Evolutionary conservation across 2,329 filamentous ascomycete species (phyloP).

Genomic region (Aspergillaceae sp.): DNA sequence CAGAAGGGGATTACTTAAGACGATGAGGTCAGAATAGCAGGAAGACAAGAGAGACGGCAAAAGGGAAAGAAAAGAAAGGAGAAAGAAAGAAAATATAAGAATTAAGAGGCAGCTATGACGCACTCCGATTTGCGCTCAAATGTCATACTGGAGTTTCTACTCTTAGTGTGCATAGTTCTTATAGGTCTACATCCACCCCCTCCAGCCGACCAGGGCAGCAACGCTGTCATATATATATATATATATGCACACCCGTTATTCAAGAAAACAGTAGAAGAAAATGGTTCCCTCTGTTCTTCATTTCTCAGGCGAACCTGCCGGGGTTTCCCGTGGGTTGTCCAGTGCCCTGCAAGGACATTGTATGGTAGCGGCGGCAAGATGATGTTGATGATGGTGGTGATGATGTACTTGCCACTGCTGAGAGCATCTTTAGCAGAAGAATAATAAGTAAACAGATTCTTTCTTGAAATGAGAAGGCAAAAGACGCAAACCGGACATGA

Average conservation of each 20-base stretch:
- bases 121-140: constrained; percentile 2
- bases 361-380: background rate
- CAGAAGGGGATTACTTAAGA: background rate
- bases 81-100: constrained; percentile 2
- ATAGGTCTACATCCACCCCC: no score
- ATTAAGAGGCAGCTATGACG: constrained; percentile 4
- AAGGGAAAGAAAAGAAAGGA: constrained; percentile 1
- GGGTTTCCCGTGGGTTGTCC: background rate
- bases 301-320: background rate
- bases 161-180: background rate
- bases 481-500: background rate
- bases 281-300: background rate
- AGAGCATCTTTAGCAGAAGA: no score
- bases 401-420: background rate
- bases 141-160: no score
- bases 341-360: background rate
- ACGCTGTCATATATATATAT: no score
- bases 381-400: background rate
- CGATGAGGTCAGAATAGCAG: background rate
- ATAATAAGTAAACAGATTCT: no score
- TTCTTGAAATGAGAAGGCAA: no score
- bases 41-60: constrained; percentile 1
- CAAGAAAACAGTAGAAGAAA: background rate
- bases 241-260: background rate
- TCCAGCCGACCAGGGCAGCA: no score